These are phyloP conservation scores for Cladosporium sp. DNA, from an alignment of 2,329 filamentous ascomycete species.

Conservation along the genomic window DNA sequence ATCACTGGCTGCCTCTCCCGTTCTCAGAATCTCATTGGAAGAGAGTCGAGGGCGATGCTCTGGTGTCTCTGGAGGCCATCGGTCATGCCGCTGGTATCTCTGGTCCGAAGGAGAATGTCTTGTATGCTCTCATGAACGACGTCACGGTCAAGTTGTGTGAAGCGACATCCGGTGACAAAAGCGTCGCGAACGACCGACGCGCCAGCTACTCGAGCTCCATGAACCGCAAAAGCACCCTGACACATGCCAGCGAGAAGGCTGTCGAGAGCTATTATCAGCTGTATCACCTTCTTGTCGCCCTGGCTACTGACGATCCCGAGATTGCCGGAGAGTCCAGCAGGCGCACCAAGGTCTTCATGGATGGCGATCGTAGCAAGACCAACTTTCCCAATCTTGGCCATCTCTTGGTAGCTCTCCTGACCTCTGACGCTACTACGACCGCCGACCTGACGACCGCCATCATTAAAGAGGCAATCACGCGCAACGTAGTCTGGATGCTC, in stretches of 20 bases:
- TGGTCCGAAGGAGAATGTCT: conserved; percentile 22
- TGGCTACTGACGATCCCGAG: conserved; percentile 23
- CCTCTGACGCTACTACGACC: conserved; percentile 21
- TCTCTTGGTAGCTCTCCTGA: conserved; percentile 27
- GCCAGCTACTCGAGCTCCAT: neutral
- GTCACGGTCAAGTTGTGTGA: conserved; percentile 25
- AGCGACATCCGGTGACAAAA: neutral
- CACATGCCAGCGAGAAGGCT: conserved; percentile 26
- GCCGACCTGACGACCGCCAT: conserved; percentile 25
- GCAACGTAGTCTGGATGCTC: conserved; percentile 31
- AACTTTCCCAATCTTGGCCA: conserved; percentile 26
- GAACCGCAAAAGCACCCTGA: conserved; percentile 23
- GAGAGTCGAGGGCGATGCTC: conserved; percentile 17
- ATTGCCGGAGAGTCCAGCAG: conserved; percentile 22
- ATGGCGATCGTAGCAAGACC: conserved; percentile 24
- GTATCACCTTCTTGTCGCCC: conserved; percentile 28
- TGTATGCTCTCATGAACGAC: conserved; percentile 30
- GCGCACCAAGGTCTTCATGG: conserved; percentile 22
- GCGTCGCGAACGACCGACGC: neutral
- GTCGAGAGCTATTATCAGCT: conserved; percentile 30
- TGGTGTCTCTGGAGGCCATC: conserved; percentile 18
- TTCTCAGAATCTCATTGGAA: conserved; percentile 26
- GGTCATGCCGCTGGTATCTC: neutral
- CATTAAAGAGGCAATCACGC: conserved; percentile 28
- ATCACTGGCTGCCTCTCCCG: conserved; percentile 27